Percentiles rank a stretch among this genome's conserved stretches.
These are phyloP conservation scores for Stenogyne calaminthoides DNA, from an alignment of 305 asterid species.

Conservation along the genomic window DNA sequence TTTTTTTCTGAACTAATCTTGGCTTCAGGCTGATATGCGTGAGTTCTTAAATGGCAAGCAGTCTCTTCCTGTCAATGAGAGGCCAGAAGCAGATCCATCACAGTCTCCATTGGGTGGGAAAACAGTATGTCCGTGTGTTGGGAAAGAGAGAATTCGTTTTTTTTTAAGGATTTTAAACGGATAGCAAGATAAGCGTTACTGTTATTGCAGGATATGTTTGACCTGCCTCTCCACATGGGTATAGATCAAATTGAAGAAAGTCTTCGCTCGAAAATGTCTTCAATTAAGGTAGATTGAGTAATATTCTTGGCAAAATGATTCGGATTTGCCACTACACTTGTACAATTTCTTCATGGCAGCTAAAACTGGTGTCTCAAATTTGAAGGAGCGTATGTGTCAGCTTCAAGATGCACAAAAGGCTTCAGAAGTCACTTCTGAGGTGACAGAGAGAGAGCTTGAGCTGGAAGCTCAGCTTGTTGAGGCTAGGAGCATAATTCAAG, in stretches of 20 bases:
- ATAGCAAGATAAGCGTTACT: conserved; percentile 12
- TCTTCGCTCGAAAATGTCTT: conserved; percentile 39
- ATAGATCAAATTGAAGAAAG: conserved; percentile 46
- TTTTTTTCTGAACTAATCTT: conserved; percentile 20
- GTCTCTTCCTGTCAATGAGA: conserved; percentile 51
- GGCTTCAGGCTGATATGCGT: conserved; percentile 73
- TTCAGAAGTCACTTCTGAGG: conserved; percentile 86
- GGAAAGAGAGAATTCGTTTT: neutral
- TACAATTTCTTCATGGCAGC: neutral
- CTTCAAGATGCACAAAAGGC: conserved; percentile 87
- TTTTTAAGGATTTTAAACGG: conserved; percentile 9
- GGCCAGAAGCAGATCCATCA: conserved; percentile 59
- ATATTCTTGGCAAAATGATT: neutral
- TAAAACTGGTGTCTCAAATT: conserved; percentile 20
- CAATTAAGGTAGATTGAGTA: conserved; percentile 33
- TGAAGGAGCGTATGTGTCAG: conserved; percentile 94
- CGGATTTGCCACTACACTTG: neutral
- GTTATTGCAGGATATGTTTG: conserved; percentile 42
- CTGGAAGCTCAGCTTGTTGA: conserved; percentile 99
- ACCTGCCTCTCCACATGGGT: conserved; percentile 46
- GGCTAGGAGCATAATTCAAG: conserved; percentile 98
- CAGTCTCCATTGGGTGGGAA: conserved; percentile 82
- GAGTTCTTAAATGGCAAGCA: conserved; percentile 70
- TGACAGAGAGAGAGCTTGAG: conserved; percentile 97
- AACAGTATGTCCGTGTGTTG: conserved; percentile 54